Conservation (phyloP, 352 stramenopile genomes). For the Pythium pectinolyticum region DNA sequence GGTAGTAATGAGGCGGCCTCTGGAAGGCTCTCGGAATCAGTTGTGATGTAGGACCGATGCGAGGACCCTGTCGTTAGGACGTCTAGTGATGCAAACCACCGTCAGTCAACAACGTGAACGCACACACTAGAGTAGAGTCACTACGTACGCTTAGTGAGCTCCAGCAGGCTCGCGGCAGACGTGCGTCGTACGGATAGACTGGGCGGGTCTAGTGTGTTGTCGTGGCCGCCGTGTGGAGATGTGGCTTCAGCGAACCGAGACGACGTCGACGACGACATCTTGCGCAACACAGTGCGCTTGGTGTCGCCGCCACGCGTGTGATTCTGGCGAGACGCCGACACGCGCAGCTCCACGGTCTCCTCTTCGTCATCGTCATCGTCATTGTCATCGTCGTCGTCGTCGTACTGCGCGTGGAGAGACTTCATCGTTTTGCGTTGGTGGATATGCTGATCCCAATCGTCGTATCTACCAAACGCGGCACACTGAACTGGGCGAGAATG, state of each 20-base stretch:
- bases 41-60: constrained; percentile 6
- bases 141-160: constrained; percentile 32
- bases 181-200: constrained; percentile 1
- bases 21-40: constrained; percentile 7
- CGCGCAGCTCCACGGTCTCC: constrained; percentile 35
- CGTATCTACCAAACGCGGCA: too few species aligned
- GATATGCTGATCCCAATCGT: too few species aligned
- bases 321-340: constrained; percentile 25
- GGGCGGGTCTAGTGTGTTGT: neutral
- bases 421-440: too few species aligned
- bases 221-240: constrained; percentile 1
- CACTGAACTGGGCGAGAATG: too few species aligned
- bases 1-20: constrained; percentile 42
- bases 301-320: neutral
- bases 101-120: too few species aligned
- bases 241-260: constrained; percentile 4
- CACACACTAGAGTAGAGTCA: too few species aligned
- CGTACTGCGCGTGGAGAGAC: neutral
- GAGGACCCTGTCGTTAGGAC: constrained; percentile 8
- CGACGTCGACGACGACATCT: constrained; percentile 23
- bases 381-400: constrained; percentile 6
- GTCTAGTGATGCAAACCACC: neutral
- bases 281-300: constrained; percentile 10
- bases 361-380: constrained; percentile 44
- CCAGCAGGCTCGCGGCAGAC: constrained; percentile 15